These are phyloP conservation scores for Neurospora crassa DNA, from an alignment of 2,329 filamentous ascomycete genomes.

Conservation along the genomic window DNA sequence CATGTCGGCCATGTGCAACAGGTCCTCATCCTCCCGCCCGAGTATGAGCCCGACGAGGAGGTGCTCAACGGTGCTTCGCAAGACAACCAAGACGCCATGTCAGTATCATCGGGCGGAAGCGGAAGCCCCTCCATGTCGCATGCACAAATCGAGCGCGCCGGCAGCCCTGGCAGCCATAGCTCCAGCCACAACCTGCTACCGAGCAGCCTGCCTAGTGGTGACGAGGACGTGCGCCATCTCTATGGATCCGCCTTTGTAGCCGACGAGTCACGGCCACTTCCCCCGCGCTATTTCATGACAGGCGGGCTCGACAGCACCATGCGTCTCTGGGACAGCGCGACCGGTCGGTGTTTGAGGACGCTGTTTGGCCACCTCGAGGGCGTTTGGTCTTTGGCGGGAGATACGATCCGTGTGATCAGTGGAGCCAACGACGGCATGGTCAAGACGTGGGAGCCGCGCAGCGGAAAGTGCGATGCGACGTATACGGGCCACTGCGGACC, in stretches of 20 bases:
- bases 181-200: background rate
- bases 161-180: background rate
- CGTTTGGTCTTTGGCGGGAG: conserved; percentile 85
- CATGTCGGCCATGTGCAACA: conserved; percentile 96
- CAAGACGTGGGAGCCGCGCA: conserved; percentile 88
- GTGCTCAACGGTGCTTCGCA: conserved; percentile 28
- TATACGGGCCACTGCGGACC: conserved; percentile 86
- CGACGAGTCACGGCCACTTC: conserved; percentile 55
- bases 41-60: conserved; percentile 81
- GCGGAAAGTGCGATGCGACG: conserved; percentile 83
- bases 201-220: conserved; percentile 13
- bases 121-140: conserved; percentile 25
- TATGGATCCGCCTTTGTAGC: conserved; percentile 56
- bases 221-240: conserved; percentile 38
- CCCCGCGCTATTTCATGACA: conserved; percentile 86
- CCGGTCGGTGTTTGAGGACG: conserved; percentile 74
- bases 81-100: conserved; percentile 44
- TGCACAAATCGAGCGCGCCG: conserved; percentile 12
- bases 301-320: conserved; percentile 87
- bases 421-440: conserved; percentile 91
- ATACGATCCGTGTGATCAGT: conserved; percentile 78
- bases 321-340: conserved; percentile 80
- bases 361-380: conserved; percentile 97
- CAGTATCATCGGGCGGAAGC: conserved; percentile 36
- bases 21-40: conserved; percentile 70